Evolutionary conservation across 1,139 yeast species (phyloP).

Genomic region (Protomyces macrosporus): DNA sequence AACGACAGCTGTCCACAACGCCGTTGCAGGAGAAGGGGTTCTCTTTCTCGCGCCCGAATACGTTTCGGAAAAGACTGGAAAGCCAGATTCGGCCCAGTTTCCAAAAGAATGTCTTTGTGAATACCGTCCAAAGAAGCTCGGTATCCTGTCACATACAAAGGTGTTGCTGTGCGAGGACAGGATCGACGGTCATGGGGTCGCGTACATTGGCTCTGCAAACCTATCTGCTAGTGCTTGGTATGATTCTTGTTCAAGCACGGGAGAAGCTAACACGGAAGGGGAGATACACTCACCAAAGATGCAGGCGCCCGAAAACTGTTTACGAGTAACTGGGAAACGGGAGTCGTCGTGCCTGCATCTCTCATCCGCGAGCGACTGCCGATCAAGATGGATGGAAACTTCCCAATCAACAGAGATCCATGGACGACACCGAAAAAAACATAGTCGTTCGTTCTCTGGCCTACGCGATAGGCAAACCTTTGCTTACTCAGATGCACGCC

Average conservation of each 20-base stretch:
- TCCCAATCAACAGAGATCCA: neutral
- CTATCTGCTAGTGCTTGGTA: conserved; percentile 35
- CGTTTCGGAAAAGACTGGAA: conserved; percentile 26
- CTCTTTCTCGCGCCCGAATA: conserved; percentile 30
- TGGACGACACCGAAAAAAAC: neutral
- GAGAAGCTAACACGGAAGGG: conserved; percentile 25
- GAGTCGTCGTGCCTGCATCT: conserved; percentile 28
- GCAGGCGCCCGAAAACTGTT: conserved; percentile 19
- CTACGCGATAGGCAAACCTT: too few species aligned
- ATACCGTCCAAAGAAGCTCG: conserved; percentile 26
- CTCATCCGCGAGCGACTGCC: neutral
- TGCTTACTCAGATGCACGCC: too few species aligned
- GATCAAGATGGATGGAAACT: neutral
- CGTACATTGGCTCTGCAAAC: conserved; percentile 34
- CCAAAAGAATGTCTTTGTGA: conserved; percentile 31
- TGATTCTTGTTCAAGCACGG: neutral
- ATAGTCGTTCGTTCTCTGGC: too few species aligned
- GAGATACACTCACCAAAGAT: conserved; percentile 29
- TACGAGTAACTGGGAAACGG: conserved; percentile 33
- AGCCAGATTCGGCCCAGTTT: conserved; percentile 15
- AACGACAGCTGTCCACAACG: conserved; percentile 29
- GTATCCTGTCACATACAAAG: conserved; percentile 33
- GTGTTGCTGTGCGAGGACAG: conserved; percentile 27
- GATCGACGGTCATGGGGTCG: conserved; percentile 4
- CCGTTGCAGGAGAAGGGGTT: conserved; percentile 30